Conservation (phyloP, 805 yeast species). For the Limtongia smithiae region DNA sequence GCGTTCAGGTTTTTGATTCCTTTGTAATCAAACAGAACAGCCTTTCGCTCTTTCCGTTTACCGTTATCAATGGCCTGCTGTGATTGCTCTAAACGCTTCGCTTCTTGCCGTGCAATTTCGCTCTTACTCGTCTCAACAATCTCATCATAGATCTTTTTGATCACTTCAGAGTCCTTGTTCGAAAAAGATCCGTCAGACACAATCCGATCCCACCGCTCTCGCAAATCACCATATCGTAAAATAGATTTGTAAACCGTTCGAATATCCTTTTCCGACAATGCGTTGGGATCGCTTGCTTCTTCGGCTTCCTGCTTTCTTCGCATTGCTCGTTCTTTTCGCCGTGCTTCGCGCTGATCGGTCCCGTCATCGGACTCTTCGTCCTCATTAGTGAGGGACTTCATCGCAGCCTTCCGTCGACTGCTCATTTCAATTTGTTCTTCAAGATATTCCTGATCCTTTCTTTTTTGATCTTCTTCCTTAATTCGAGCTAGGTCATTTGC, state of each 20-base stretch:
- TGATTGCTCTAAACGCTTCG: constrained; percentile 45
- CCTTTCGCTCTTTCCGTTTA: constrained; percentile 81
- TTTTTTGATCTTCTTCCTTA: constrained; percentile 85
- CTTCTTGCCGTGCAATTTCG: constrained; percentile 62
- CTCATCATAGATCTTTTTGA: constrained; percentile 74
- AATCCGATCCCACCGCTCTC: constrained; percentile 70
- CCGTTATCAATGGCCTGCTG: constrained; percentile 34
- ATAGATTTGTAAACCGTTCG: constrained; percentile 82
- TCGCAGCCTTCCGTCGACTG: constrained; percentile 62
- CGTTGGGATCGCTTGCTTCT: constrained; percentile 46
- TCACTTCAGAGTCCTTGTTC: constrained; percentile 73
- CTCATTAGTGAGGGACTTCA: constrained; percentile 35
- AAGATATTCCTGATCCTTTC: constrained; percentile 79
- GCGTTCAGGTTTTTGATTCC: constrained; percentile 90
- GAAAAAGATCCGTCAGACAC: constrained; percentile 87
- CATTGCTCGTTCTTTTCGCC: constrained; percentile 41
- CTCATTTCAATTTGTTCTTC: constrained; percentile 87
- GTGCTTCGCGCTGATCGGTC: constrained; percentile 39
- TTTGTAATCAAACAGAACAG: constrained; percentile 80
- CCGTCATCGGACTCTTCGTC: constrained; percentile 42
- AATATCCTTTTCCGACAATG: constrained; percentile 76
- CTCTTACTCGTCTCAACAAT: constrained; percentile 59
- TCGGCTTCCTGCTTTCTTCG: constrained; percentile 35
- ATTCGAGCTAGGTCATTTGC: constrained; percentile 83
- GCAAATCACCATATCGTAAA: constrained; percentile 74